Base-by-base conservation (phyloP, 2,329 filamentous ascomycete genomes). In the Alternaria sp. region DNA sequence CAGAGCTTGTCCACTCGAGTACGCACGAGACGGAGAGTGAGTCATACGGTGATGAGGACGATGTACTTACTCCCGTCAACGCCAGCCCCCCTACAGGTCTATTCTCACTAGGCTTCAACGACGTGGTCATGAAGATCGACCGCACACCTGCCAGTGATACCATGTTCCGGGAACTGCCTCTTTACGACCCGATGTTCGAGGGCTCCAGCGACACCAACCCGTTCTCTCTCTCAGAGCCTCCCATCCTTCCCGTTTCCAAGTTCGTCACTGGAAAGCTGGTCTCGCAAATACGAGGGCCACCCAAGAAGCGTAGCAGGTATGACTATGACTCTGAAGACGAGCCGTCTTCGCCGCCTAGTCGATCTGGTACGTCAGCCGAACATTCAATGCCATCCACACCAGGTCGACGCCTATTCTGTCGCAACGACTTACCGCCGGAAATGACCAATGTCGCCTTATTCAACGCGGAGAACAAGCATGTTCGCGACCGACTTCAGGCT, bases 401-500 rank as follows among this genome's bases (percentile, higher is more conserved):
- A 26, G 77, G 79, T 7, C 74, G 79, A 47, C 73, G 77, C 61
- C 65, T 80, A n/a, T 80, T 79, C 59, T 77, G 77, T 58, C 73
- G 76, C 9, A 78, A 79, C 30, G 85, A 87, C 45, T 76, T 94
- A 9, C 86, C 87, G 2, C 90, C 93, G 0, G 88, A 91, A 67
- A 90, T 91, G 68, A 88, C 86, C 2, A 88, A 92, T 63, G 93
- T 97, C 61, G 94, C 95, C 2, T 83, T 99, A 0, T 99, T 99
- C 81, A 89, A 92, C 66, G 89, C 93, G 0, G 92, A 97, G 64
- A 95, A 96, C 82, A 96, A 95, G 79, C 87, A 90, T 58, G 93
- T 97, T 44, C 89, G 95, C 61, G 95, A 98, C 76, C 88, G 96
- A 15, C 87, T 99, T 6, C 93, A 97, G 76, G 92, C 93, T 10